Conservation (phyloP, 176 grass and related monocot species). For the Carex myosuroides region DNA sequence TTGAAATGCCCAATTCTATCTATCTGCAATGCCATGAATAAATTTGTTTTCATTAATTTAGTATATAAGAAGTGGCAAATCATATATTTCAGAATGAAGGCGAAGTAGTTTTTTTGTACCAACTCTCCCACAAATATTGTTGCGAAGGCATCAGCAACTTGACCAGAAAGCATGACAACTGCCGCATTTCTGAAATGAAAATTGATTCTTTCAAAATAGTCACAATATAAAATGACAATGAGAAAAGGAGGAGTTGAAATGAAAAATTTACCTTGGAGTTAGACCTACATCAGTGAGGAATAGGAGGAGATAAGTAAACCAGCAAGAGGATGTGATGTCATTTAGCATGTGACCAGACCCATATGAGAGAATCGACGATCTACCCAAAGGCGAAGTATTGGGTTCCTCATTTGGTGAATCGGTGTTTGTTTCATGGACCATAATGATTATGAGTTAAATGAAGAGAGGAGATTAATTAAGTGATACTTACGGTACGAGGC, state of each 20-base stretch:
- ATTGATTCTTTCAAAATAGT: neutral
- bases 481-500: too few relatives aligned
- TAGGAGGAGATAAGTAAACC: conserved; percentile 91
- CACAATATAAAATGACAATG: neutral
- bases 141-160: conserved; percentile 83
- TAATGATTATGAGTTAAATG: conserved; percentile 3
- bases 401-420: conserved; percentile 33
- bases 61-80: neutral
- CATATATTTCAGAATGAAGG: neutral
- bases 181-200: conserved; percentile 71
- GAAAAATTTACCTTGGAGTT: conserved; percentile 44
- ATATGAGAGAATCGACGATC: conserved; percentile 67
- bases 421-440: conserved; percentile 41
- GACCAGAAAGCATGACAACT: conserved; percentile 92
- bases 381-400: conserved; percentile 45
- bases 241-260: neutral
- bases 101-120: conserved; percentile 35
- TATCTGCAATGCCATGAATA: conserved; percentile 43
- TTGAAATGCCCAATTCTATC: conserved; percentile 96
- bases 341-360: conserved; percentile 98
- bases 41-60: neutral
- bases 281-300: conserved; percentile 89
- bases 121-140: conserved; percentile 94
- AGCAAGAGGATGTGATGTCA: conserved; percentile 93
- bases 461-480: neutral